Evolutionary conservation across 2,329 filamentous ascomycete species (phyloP).

Genomic region (Helotiales sp.): DNA sequence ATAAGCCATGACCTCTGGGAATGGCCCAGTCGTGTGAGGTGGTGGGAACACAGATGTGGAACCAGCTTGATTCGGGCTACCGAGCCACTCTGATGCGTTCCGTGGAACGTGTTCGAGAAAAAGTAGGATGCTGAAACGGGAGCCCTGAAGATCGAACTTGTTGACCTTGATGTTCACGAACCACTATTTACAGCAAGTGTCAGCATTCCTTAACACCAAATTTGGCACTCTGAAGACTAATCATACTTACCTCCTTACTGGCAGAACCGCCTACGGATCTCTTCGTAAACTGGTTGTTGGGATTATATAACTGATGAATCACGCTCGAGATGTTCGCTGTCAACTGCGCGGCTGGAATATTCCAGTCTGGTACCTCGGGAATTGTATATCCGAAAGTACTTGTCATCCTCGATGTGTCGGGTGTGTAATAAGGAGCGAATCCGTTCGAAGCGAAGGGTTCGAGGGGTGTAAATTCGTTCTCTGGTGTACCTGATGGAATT

Average conservation of each 20-base stretch:
- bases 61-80: constrained; percentile 13
- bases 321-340: constrained; percentile 61
- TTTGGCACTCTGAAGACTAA: not conserved
- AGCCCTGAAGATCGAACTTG: constrained; percentile 29
- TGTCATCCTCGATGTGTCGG: constrained; percentile 14
- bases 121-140: constrained; percentile 25
- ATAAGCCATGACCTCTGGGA: constrained; percentile 18
- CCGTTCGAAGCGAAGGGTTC: constrained; percentile 33
- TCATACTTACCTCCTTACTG: not conserved
- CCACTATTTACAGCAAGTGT: constrained; percentile 23
- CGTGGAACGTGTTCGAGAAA: constrained; percentile 27
- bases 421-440: constrained; percentile 22
- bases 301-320: constrained; percentile 53
- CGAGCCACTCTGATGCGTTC: constrained; percentile 24
- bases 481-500: constrained; percentile 24
- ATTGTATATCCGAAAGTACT: constrained; percentile 31
- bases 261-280: not conserved
- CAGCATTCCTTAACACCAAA: not conserved
- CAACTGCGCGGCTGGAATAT: constrained; percentile 51
- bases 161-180: constrained; percentile 22
- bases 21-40: constrained; percentile 3
- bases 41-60: constrained; percentile 29
- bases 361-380: constrained; percentile 43
- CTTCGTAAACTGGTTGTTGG: constrained; percentile 4
- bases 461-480: constrained; percentile 30